Base-by-base conservation (phyloP, 2,329 filamentous ascomycete genomes). In the Penicillium brevicompactum region DNA sequence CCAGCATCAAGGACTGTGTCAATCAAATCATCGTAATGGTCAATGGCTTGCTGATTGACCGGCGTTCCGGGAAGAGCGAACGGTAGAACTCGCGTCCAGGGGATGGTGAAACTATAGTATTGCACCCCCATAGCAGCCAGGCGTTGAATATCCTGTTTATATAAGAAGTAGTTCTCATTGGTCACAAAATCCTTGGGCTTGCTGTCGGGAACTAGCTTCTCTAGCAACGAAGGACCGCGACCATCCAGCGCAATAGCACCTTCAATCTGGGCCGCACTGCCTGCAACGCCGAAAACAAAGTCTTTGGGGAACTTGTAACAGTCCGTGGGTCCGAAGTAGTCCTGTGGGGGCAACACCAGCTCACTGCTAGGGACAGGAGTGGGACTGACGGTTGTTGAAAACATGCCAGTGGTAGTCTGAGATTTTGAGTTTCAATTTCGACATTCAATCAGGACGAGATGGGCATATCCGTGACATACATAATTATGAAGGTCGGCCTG, bases 331-430 rank as follows among this genome's bases (percentile, higher is more conserved):
- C 72, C 74, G 52, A 82, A 81, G 55, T 81, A 82, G 46, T 81
- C 78, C 1, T 72, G 66, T 0, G 84, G 83, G 0, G 84, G 84
- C 0, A 84, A 73, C 5, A 85, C 71, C 1, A 87, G 74, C 53
- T 86, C 82, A 50, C 71, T 79, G 1, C 74, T 82, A 0, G 83
- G 80, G 1, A 87, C 69, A 0, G 83, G 76, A 0, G 82, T 86
- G 0, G 84, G 81, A 4, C 72, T 75, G 2, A 83, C 82, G 0
- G 83, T 86, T 0, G 82, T 82, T 2, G 74, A 75, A 57, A 78
- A 77, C n/a, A 78, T 58, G 1, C 69, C 67, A n/a, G 69, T 66
- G 14, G 70, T 59, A 1, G 70, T 72, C 62, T 65, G 16, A 3
- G 5, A 18, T 2, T 21, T 22, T 34, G 8, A 34, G 58, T 5